A percentile compares a stretch with the other conserved stretches of the same genome.
Evolutionary conservation across 2,329 filamentous ascomycete species (phyloP).

Genomic region (Talaromyces albobiverticillius): DNA sequence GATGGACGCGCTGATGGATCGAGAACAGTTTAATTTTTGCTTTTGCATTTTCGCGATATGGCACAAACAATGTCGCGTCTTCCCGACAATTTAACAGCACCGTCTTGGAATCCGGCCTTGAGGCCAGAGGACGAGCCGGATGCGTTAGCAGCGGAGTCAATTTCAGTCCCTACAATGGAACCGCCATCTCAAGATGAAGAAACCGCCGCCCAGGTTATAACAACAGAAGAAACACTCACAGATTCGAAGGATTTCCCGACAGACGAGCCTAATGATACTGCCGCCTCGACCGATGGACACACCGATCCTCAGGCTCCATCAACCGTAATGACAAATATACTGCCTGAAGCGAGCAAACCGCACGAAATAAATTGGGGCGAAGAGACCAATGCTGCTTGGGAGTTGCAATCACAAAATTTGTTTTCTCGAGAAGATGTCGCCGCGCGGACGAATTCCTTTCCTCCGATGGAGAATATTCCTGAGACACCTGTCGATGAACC

Average conservation of each 20-base stretch:
- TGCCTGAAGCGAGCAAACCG: slow-evolving; percentile 1
- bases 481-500: not conserved
- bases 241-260: not conserved
- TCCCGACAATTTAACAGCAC: slow-evolving; percentile 14
- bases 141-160: slow-evolving; percentile 17
- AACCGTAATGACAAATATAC: not conserved
- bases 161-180: slow-evolving; percentile 17
- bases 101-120: slow-evolving; percentile 56
- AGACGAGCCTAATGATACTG: not conserved
- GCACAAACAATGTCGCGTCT: slow-evolving; percentile 19
- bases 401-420: slow-evolving; percentile 8
- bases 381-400: slow-evolving; percentile 8
- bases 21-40: slow-evolving; percentile 6
- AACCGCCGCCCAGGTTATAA: not conserved
- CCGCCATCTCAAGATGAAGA: slow-evolving; percentile 12
- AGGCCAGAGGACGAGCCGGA: slow-evolving; percentile 39
- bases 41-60: slow-evolving; percentile 17
- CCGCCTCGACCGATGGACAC: not conserved
- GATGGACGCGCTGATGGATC: slow-evolving; percentile 11
- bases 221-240: not conserved
- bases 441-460: slow-evolving; percentile 20
- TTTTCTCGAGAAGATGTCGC: slow-evolving; percentile 16
- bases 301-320: not conserved
- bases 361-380: slow-evolving; percentile 7
- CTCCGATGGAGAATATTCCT: slow-evolving; percentile 2